Base-by-base conservation (phyloP, 306 rosid genomes). In the Cyclanthera cordifolia region DNA sequence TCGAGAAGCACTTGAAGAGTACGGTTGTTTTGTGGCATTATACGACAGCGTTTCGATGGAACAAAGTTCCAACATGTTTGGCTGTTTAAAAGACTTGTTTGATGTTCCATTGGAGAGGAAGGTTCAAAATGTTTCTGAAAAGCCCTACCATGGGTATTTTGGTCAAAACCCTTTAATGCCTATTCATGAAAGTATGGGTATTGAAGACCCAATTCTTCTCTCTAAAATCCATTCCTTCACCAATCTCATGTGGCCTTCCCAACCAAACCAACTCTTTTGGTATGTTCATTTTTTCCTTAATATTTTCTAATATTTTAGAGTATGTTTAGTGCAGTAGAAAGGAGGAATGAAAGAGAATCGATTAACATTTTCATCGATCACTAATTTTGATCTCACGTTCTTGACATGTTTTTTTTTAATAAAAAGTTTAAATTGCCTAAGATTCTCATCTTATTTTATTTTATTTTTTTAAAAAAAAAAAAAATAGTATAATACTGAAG, bases 161-260 rank as follows among this genome's bases (percentile, higher is more conserved):
- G 86, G 83, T 11, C 79, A 79, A 53, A 73, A 76, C 43, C 82
- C 76, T 16, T 47, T 27, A 0, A 19, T 82, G 28, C 86, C 86
- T 15, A 80, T 82, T 71, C 86, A 82, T 66, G 86, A 82, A 75
- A 82, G 83, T 70, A 28, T 82, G 75, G 86, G 86, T 21, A 82
- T 82, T 17, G 83, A 79, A 65, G 47, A 73, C 27, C 81, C 86
- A 0, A 19, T 17, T 20, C 50, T 39, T 7, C 17, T 23, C 3
- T 53, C 83, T 4, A 45, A 71, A 28, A 49, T 37, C 2, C 73
- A 76, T 30, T 47, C 49, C 1, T 82, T 82, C 41, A 73, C 79
- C 6, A 45, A 55, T 13, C 49, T 76, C 72, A 79, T 79, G 86
- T 82, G 83, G 83, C 83, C 83, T 9, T 4, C 58, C 4, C 10